These are phyloP conservation scores for Hemisphaericaspora subhashii DNA, from an alignment of 1,139 yeast genomes.

Conservation along the genomic window DNA sequence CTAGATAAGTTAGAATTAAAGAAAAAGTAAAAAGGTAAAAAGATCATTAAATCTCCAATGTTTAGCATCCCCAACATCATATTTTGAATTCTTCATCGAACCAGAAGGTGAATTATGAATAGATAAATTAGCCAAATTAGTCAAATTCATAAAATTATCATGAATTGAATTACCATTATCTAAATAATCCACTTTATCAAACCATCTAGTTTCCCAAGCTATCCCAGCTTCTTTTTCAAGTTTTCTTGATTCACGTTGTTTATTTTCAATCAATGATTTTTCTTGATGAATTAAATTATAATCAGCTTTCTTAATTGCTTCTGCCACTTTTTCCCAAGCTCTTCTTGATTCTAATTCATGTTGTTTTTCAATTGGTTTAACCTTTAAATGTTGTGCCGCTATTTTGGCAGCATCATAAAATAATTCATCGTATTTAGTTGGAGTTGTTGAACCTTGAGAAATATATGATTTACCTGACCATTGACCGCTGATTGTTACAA, in stretches of 20 bases:
- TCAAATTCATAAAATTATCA: conserved; percentile 53
- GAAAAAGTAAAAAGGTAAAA: conserved; percentile 19
- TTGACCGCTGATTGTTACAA: conserved; percentile 83
- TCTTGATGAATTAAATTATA: conserved; percentile 71
- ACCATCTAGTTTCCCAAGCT: conserved; percentile 80
- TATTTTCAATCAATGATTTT: conserved; percentile 76
- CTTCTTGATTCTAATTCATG: conserved; percentile 72
- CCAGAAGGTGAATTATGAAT: conserved; percentile 70
- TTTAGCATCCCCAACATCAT: conserved; percentile 45
- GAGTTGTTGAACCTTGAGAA: conserved; percentile 40
- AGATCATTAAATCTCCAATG: conserved; percentile 76
- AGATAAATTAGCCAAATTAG: conserved; percentile 57
- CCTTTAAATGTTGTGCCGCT: conserved; percentile 57
- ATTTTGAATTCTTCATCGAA: conserved; percentile 51
- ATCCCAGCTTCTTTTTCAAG: conserved; percentile 62
- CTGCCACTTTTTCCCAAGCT: conserved; percentile 88
- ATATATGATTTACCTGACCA: conserved; percentile 79
- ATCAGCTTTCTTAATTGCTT: conserved; percentile 75
- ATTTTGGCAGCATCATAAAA: conserved; percentile 69
- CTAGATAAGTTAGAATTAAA: neutral
- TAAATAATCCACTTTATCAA: conserved; percentile 57
- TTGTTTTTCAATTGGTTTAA: conserved; percentile 79
- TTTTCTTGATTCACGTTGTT: conserved; percentile 78
- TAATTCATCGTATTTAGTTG: conserved; percentile 42
- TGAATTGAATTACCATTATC: conserved; percentile 18